A percentile compares a stretch with the other conserved stretches of the same genome.
Conservation (phyloP, 2,329 filamentous ascomycete genomes). For the Talaromyces funiculosus region DNA sequence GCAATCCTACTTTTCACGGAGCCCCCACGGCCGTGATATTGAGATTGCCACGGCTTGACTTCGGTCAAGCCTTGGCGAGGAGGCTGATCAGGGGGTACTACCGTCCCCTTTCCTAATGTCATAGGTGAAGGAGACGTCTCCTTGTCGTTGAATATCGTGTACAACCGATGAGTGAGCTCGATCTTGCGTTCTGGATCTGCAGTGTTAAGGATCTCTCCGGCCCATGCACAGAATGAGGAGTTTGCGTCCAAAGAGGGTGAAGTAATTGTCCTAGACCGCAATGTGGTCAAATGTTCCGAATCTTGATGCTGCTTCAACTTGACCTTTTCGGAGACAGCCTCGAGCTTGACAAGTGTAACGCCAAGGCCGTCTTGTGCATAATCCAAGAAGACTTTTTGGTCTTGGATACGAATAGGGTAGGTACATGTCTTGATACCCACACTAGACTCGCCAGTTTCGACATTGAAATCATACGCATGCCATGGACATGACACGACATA, state of each 20-base stretch:
- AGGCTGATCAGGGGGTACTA: constrained; percentile 36
- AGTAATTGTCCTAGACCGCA: constrained; percentile 13
- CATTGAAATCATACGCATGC: constrained; percentile 48
- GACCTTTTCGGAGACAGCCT: constrained; percentile 43
- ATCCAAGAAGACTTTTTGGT: constrained; percentile 31
- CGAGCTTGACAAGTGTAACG: constrained; percentile 29
- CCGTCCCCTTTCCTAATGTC: constrained; percentile 36
- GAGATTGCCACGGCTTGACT: constrained; percentile 38
- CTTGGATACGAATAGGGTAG: constrained; percentile 37
- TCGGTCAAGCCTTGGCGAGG: constrained; percentile 37
- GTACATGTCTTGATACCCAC: constrained; percentile 45
- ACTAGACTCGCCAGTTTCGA: constrained; percentile 46
- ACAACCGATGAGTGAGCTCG: constrained; percentile 42
- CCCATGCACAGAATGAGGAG: constrained; percentile 46
- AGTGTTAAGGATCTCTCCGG: constrained; percentile 42
- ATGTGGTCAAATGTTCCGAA: constrained; percentile 17
- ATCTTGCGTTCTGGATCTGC: constrained; percentile 45
- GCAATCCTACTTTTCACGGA: constrained; percentile 41
- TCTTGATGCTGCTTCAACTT: constrained; percentile 35
- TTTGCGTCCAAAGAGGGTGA: constrained; percentile 35
- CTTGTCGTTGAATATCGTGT: constrained; percentile 35
- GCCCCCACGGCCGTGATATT: constrained; percentile 38
- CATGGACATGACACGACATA: constrained; percentile 46
- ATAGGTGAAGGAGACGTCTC: constrained; percentile 38
- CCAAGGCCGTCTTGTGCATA: constrained; percentile 23